These are phyloP conservation scores for Trichosporon ovoides DNA, from an alignment of 1,284 basidiomycete species.

Conservation along the genomic window DNA sequence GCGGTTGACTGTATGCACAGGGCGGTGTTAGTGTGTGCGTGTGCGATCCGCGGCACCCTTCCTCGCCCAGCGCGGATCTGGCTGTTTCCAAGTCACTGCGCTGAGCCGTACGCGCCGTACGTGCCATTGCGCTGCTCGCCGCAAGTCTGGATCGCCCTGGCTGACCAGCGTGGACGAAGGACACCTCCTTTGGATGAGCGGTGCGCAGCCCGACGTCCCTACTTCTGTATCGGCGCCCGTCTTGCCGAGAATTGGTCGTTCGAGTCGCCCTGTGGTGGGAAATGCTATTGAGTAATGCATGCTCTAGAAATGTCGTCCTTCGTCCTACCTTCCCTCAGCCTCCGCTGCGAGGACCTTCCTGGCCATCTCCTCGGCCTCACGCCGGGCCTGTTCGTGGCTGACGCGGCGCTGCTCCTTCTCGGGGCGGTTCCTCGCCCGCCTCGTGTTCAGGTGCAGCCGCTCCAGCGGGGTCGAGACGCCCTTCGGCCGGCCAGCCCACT, in stretches of 20 bases:
- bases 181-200: background rate
- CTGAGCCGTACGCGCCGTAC: no score
- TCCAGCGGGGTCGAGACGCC: slow-evolving; percentile 33
- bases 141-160: no score
- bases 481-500: slow-evolving; percentile 28
- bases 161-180: no score
- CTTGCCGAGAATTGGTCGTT: background rate
- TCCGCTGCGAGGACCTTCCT: slow-evolving; percentile 6
- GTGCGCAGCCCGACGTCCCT: background rate
- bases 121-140: no score
- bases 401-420: slow-evolving; percentile 27
- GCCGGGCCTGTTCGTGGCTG: slow-evolving; percentile 8
- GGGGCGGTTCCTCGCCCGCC: slow-evolving; percentile 24
- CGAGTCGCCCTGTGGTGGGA: background rate
- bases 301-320: background rate
- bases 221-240: background rate
- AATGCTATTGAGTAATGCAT: slow-evolving; percentile 9
- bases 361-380: slow-evolving; percentile 2
- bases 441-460: slow-evolving; percentile 33
- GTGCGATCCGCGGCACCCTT: no score
- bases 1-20: no score
- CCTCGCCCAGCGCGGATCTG: no score
- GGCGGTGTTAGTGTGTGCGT: no score
- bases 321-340: slow-evolving; percentile 3
- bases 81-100: no score